A percentile compares a stretch with the other conserved stretches of the same genome.
Evolutionary conservation across 108 stramenopile species (phyloP).

Genomic region (Skeletonema marinoi): DNA sequence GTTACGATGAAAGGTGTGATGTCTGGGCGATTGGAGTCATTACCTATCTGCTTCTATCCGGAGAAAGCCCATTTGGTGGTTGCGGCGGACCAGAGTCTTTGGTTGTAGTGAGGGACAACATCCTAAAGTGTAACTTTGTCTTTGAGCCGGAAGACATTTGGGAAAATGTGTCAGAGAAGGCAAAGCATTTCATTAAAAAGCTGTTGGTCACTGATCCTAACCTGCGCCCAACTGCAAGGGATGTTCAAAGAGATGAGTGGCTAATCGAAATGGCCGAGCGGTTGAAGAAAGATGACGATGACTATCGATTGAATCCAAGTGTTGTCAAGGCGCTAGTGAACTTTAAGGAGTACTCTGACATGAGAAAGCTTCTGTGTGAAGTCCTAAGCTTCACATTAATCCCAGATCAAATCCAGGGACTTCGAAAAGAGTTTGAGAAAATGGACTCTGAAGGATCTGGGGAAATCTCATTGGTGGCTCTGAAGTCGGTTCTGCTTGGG

Average conservation of each 20-base stretch:
- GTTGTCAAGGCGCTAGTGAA: conserved; percentile 68
- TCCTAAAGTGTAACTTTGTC: conserved; percentile 48
- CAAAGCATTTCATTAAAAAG: conserved; percentile 68
- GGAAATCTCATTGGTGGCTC: conserved; percentile 64
- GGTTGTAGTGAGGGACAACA: conserved; percentile 58
- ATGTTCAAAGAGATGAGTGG: conserved; percentile 75
- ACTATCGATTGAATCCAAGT: conserved; percentile 54
- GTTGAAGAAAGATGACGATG: conserved; percentile 33
- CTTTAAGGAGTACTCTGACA: conserved; percentile 80
- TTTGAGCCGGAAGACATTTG: conserved; percentile 83
- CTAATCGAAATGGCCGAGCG: conserved; percentile 46
- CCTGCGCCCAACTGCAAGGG: conserved; percentile 69
- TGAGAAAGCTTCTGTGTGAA: conserved; percentile 81
- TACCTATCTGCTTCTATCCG: conserved; percentile 81
- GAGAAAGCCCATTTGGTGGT: conserved; percentile 89
- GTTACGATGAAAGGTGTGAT: conserved; percentile 85
- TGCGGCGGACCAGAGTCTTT: conserved; percentile 70
- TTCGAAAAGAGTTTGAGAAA: conserved; percentile 80
- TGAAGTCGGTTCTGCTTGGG: conserved; percentile 67
- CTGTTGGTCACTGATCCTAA: conserved; percentile 67
- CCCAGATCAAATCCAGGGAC: conserved; percentile 77
- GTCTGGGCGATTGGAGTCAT: conserved; percentile 84
- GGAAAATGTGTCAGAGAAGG: conserved; percentile 67
- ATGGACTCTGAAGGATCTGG: conserved; percentile 80
- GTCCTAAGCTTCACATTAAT: conserved; percentile 83